These are phyloP conservation scores for Schrenkiella parvula DNA, from an alignment of 345 rosid genomes.

Conservation along the genomic window DNA sequence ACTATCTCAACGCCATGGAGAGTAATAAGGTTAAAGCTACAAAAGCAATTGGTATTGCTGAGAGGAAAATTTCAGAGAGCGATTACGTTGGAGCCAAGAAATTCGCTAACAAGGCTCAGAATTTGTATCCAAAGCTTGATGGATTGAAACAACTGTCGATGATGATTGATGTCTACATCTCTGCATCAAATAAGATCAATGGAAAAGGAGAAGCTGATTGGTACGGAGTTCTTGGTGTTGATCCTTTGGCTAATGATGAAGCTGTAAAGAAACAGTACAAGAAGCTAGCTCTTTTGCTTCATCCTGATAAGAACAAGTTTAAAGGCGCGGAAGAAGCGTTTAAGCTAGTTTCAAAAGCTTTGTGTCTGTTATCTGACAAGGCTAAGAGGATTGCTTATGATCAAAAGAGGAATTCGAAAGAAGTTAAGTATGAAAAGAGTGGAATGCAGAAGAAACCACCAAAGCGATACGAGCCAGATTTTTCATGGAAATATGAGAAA, in stretches of 20 bases:
- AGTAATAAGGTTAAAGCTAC: background rate
- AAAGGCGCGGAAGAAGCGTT: constrained; percentile 77
- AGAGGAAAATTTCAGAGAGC: background rate
- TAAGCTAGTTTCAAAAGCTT: constrained; percentile 59
- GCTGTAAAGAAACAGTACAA: constrained; percentile 53
- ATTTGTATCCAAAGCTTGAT: constrained; percentile 23
- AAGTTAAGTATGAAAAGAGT: background rate
- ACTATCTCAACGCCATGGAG: background rate
- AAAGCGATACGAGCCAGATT: background rate
- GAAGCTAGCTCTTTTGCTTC: constrained; percentile 63
- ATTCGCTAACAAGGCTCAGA: background rate
- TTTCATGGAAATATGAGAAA: constrained; percentile 26
- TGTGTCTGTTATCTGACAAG: constrained; percentile 65
- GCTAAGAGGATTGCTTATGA: constrained; percentile 54
- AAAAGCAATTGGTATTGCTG: background rate
- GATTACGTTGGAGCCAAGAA: background rate
- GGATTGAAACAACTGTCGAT: background rate
- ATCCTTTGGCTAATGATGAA: constrained; percentile 60
- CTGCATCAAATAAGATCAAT: background rate
- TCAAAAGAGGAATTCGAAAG: constrained; percentile 40
- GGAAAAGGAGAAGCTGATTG: constrained; percentile 51
- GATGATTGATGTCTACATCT: constrained; percentile 3
- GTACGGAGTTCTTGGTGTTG: constrained; percentile 60
- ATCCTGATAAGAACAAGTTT: constrained; percentile 80
- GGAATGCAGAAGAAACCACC: constrained; percentile 6